Percentiles rank a stretch among this genome's conserved stretches.
Conservation (phyloP, 192 early-diverging fungal species). For the Coemansia sp. region DNA sequence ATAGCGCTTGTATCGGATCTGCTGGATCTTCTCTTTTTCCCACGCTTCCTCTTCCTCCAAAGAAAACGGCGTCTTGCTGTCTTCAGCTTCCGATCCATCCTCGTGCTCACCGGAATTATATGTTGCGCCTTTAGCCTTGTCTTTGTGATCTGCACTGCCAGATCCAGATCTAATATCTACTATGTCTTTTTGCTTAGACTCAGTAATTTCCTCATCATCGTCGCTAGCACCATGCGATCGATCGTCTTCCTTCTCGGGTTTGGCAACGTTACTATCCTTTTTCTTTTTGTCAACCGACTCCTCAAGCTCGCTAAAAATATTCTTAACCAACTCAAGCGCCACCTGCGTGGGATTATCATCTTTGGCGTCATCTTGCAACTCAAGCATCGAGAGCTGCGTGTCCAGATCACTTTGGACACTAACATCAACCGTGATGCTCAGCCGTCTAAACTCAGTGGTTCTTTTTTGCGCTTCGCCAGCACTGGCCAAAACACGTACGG, state of each 20-base stretch:
- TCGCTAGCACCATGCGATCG: background rate
- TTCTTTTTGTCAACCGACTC: background rate
- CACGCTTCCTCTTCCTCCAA: constrained; percentile 30
- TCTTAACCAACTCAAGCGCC: constrained; percentile 15
- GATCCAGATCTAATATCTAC: background rate
- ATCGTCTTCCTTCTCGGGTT: background rate
- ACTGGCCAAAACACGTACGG: constrained; percentile 25
- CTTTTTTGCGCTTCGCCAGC: background rate
- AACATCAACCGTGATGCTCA: constrained; percentile 17
- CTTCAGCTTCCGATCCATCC: background rate
- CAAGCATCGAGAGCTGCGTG: background rate
- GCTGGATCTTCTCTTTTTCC: constrained; percentile 26
- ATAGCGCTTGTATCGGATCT: constrained; percentile 16
- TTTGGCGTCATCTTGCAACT: background rate
- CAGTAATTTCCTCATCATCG: background rate
- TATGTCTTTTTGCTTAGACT: background rate
- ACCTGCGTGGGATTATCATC: background rate
- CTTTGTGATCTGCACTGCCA: background rate
- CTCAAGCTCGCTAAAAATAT: constrained; percentile 17
- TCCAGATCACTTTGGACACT: constrained; percentile 12
- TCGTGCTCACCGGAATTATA: background rate
- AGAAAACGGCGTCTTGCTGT: constrained; percentile 16
- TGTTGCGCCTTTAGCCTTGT: background rate
- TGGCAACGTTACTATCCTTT: background rate
- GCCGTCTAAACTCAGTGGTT: background rate